These are phyloP conservation scores for Schizophyllum amplum DNA, from an alignment of 1,284 basidiomycete genomes.

Conservation along the genomic window DNA sequence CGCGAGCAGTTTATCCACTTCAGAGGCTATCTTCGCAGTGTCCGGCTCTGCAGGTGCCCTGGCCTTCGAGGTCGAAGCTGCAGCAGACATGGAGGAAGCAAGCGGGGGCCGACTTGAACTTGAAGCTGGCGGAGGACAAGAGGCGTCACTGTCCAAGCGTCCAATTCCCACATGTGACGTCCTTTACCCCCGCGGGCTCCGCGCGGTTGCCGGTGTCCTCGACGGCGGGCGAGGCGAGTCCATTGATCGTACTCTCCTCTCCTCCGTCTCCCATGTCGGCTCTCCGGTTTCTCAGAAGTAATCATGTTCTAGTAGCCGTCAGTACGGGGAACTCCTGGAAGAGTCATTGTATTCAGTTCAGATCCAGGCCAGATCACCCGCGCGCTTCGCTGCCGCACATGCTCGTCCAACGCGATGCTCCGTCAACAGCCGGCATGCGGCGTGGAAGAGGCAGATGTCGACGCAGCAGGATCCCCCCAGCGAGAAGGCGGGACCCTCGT, in stretches of 20 bases:
- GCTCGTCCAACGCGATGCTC: background rate
- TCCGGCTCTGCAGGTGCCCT: slow-evolving; percentile 23
- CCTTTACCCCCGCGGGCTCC: too few relatives aligned
- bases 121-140: slow-evolving; percentile 7
- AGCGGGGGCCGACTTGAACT: background rate
- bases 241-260: background rate
- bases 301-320: background rate
- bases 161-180: slow-evolving; percentile 9
- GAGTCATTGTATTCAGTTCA: background rate
- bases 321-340: background rate
- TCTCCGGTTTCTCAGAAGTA: background rate
- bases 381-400: background rate
- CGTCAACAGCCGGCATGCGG: background rate
- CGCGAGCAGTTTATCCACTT: slow-evolving; percentile 67
- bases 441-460: background rate
- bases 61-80: slow-evolving; percentile 23
- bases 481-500: background rate
- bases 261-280: background rate
- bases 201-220: background rate
- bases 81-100: slow-evolving; percentile 20
- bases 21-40: slow-evolving; percentile 21
- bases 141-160: slow-evolving; percentile 4
- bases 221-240: background rate
- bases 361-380: background rate
- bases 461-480: background rate